Conservation (phyloP, 768 basidiomycete species). For the Pulveroboletus frians region DNA sequence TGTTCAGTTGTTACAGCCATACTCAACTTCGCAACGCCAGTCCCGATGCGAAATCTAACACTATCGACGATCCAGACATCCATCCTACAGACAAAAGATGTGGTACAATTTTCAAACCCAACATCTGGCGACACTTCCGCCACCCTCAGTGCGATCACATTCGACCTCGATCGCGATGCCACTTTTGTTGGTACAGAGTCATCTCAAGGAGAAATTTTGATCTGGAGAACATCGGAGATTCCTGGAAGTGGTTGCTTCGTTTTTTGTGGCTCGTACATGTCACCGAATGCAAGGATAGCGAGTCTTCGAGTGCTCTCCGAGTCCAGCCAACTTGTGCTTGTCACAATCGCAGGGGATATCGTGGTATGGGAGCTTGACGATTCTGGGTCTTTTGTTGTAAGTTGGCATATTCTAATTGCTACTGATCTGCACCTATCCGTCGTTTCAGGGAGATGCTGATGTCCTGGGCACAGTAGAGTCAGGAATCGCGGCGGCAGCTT, state of each 20-base stretch:
- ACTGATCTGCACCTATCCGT: constrained; percentile 4
- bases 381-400: constrained; percentile 38
- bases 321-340: constrained; percentile 54
- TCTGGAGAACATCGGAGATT: constrained; percentile 43
- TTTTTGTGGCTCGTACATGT: constrained; percentile 23
- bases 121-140: constrained; percentile 22
- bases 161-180: constrained; percentile 61
- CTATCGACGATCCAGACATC: constrained; percentile 32
- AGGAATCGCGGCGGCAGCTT: constrained; percentile 75
- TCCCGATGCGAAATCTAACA: constrained; percentile 53
- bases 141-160: constrained; percentile 42
- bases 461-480: constrained; percentile 84
- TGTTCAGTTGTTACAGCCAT: neutral
- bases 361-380: constrained; percentile 57
- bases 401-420: constrained; percentile 14
- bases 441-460: constrained; percentile 40
- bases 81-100: constrained; percentile 13
- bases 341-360: constrained; percentile 81
- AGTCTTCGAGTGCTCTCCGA: constrained; percentile 71
- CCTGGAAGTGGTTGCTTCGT: constrained; percentile 7
- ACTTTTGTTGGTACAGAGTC: constrained; percentile 60
- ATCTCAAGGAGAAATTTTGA: constrained; percentile 49
- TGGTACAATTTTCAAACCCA: constrained; percentile 10
- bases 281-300: constrained; percentile 42
- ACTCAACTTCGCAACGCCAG: neutral